These are phyloP conservation scores for Yamadazyma nakazawae DNA, from an alignment of 805 yeast species.

Conservation along the genomic window DNA sequence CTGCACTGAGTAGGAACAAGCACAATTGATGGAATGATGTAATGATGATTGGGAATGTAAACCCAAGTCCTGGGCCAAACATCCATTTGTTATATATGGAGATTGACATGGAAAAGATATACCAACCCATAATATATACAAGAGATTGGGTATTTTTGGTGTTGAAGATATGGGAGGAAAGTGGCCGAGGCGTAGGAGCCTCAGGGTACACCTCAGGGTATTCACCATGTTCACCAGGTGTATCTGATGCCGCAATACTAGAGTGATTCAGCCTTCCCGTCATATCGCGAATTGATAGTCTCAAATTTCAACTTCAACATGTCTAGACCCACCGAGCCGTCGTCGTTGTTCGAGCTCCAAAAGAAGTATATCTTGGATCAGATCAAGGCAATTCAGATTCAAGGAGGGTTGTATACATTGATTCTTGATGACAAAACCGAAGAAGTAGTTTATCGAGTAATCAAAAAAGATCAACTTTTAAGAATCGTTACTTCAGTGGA, in stretches of 20 bases:
- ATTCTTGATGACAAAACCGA: conserved; percentile 59
- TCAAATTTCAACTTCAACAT: neutral
- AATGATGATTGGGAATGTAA: conserved; percentile 78
- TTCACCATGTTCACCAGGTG: neutral
- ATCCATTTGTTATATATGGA: conserved; percentile 94
- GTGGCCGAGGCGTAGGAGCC: neutral
- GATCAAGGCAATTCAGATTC: conserved; percentile 27
- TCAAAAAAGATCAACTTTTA: conserved; percentile 47
- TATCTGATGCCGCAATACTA: neutral
- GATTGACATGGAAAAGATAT: conserved; percentile 61
- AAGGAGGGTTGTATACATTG: conserved; percentile 35
- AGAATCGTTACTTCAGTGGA: conserved; percentile 63
- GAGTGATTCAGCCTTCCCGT: neutral
- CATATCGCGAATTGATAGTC: neutral
- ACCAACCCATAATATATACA: conserved; percentile 58
- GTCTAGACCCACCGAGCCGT: conserved; percentile 19
- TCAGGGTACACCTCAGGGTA: neutral
- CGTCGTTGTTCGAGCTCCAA: conserved; percentile 27
- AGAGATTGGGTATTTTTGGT: conserved; percentile 18
- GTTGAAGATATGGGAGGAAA: neutral
- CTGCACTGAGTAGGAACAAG: conserved; percentile 52
- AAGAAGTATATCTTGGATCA: conserved; percentile 27
- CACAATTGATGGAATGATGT: conserved; percentile 84
- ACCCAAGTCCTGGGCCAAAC: conserved; percentile 80
- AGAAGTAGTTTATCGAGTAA: conserved; percentile 43